Evolutionary conservation across 768 basidiomycete genomes (phyloP).

Genomic region (Dictyophora rubrovolvata): DNA sequence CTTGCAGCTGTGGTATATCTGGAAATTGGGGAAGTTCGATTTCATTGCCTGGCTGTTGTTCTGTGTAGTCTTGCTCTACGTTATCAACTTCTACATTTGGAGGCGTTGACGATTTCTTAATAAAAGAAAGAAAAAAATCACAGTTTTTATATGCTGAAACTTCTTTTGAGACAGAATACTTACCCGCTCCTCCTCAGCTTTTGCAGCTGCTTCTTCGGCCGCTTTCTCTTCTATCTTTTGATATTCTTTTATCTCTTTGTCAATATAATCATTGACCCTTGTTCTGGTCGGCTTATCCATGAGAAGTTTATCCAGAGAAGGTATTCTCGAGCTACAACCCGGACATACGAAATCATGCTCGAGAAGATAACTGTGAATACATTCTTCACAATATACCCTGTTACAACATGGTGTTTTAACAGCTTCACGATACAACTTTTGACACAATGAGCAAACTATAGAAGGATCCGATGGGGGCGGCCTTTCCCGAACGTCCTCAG

Average conservation of each 20-base stretch:
- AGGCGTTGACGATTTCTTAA: not conserved
- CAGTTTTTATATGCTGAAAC: not conserved
- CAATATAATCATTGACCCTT: constrained; percentile 74
- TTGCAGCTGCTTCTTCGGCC: constrained; percentile 17
- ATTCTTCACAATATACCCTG: constrained; percentile 90
- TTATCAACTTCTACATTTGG: constrained; percentile 17
- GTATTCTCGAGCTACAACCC: constrained; percentile 77
- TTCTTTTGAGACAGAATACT: not conserved
- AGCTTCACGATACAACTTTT: constrained; percentile 86
- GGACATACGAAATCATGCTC: constrained; percentile 95
- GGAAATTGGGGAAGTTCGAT: constrained; percentile 41
- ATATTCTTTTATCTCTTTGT: constrained; percentile 65
- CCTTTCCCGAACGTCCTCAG: constrained; percentile 81
- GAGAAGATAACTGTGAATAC: constrained; percentile 86
- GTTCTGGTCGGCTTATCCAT: constrained; percentile 72
- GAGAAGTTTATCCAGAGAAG: constrained; percentile 78
- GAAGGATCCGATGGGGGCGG: constrained; percentile 61
- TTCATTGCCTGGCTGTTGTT: constrained; percentile 48
- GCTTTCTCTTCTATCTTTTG: constrained; percentile 45
- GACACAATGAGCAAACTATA: constrained; percentile 84
- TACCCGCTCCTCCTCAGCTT: not conserved
- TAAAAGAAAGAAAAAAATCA: not conserved
- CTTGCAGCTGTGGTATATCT: constrained; percentile 77
- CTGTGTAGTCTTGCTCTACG: constrained; percentile 60
- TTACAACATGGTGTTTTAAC: constrained; percentile 94